phyloP scores from a whole-genome alignment of 2,329 filamentous ascomycete species.

The Chaetothyriales sp. region DNA sequence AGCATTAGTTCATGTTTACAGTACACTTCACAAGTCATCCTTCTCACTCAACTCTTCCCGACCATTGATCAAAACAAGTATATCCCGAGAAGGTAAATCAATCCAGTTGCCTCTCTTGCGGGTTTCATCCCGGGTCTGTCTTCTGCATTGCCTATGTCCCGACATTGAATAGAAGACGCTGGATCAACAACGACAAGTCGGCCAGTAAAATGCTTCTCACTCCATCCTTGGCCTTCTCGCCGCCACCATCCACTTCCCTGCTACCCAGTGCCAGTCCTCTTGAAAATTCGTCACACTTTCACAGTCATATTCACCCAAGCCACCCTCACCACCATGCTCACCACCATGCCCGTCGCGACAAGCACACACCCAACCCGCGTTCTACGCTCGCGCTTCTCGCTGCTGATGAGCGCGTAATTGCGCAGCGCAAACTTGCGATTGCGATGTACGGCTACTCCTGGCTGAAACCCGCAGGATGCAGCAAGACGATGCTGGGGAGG shows the following conservation, averaged over 20 bases:
- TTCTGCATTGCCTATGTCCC: not conserved
- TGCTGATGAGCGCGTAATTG: slow-evolving; percentile 63
- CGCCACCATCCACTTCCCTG: slow-evolving; percentile 12
- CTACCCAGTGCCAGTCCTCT: slow-evolving; percentile 8
- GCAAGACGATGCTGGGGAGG: slow-evolving; percentile 80
- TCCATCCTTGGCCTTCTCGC: slow-evolving; percentile 10
- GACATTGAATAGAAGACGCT: not conserved
- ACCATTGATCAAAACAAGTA: not conserved
- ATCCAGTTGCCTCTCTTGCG: not conserved
- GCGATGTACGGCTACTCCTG: slow-evolving; percentile 77
- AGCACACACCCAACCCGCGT: slow-evolving; percentile 25
- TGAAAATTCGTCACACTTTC: not conserved
- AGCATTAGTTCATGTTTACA: not conserved
- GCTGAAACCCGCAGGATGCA: slow-evolving; percentile 76
- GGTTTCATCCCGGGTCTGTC: not conserved
- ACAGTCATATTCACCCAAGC: slow-evolving; percentile 1
- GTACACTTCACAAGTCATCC: not conserved
- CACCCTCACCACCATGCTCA: slow-evolving; percentile 6
- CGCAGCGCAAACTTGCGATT: slow-evolving; percentile 65
- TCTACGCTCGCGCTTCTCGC: slow-evolving; percentile 52
- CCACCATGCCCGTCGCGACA: slow-evolving; percentile 10
- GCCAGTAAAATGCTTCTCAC: slow-evolving; percentile 8
- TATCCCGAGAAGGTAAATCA: not conserved
- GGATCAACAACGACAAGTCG: not conserved
- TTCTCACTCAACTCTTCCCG: not conserved